A percentile compares a stretch with the other conserved stretches of the same genome.
Evolutionary conservation across 2,329 filamentous ascomycete species (phyloP).

Genomic region (Pseudogymnoascus verrucosus): DNA sequence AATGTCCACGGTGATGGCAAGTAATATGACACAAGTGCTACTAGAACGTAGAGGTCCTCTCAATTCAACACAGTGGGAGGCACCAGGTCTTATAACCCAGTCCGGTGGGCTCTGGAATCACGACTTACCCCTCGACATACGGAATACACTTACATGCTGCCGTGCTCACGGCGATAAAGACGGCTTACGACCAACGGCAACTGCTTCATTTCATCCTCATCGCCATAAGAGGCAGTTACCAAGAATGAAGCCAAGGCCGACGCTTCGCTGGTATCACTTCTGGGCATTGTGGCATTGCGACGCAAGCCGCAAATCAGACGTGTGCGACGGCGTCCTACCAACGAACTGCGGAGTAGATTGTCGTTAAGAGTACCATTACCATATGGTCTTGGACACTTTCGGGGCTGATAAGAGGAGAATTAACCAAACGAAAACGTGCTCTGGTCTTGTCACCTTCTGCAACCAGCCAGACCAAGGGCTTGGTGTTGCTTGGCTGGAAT

Average conservation of each 20-base stretch:
- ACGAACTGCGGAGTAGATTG: not conserved
- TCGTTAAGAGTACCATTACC: not conserved
- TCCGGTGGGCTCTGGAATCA: not conserved
- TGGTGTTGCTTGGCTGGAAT: not conserved
- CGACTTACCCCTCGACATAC: not conserved
- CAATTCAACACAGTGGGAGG: not conserved
- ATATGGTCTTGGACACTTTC: not conserved
- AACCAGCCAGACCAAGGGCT: constrained; percentile 2
- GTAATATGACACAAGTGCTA: not conserved
- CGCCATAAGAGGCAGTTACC: constrained; percentile 6
- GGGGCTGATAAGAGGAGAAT: not conserved
- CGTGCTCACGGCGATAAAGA: not conserved
- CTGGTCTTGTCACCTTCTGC: constrained; percentile 4
- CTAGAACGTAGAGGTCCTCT: not conserved
- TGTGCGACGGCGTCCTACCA: not conserved
- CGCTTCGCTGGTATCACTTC: not conserved
- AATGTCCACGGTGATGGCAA: not conserved
- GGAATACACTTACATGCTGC: not conserved
- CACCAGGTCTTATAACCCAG: not conserved
- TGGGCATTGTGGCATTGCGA: not conserved
- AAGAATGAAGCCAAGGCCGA: not conserved
- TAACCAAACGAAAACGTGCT: not conserved
- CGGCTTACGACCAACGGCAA: not conserved
- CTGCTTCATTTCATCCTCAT: not conserved
- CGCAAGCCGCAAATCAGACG: constrained; percentile 4